phyloP scores from a whole-genome alignment of 371 early-diverging fungal species.

The Lichtheimia hyalospora region DNA sequence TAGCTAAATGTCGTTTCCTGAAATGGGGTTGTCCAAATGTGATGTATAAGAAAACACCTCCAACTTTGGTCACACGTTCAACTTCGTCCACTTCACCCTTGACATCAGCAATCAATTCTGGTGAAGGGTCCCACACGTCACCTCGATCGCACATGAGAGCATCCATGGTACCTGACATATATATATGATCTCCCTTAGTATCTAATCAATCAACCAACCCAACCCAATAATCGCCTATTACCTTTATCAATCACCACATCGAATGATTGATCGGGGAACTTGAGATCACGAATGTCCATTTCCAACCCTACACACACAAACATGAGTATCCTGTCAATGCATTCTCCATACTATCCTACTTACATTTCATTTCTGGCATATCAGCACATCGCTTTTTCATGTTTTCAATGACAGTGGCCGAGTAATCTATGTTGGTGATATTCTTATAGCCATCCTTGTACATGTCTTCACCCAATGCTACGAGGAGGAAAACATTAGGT shows the following conservation, averaged over 20 bases:
- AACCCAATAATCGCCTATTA: conserved; percentile 6
- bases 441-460: conserved; percentile 76
- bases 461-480: conserved; percentile 80
- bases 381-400: conserved; percentile 69
- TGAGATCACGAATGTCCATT: conserved; percentile 78
- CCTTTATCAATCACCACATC: conserved; percentile 89
- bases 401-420: conserved; percentile 72
- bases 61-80: conserved; percentile 67
- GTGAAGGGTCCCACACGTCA: conserved; percentile 87
- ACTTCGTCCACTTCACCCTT: conserved; percentile 79
- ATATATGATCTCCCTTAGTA: not conserved
- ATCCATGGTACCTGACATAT: conserved; percentile 62
- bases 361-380: conserved; percentile 64
- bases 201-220: not conserved
- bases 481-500: not conserved
- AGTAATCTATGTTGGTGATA: conserved; percentile 83
- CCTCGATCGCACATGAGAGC: conserved; percentile 84
- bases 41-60: conserved; percentile 83
- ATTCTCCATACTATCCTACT: conserved; percentile 3
- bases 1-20: conserved; percentile 69
- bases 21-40: conserved; percentile 94
- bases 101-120: conserved; percentile 63
- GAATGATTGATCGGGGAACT: conserved; percentile 58
- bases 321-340: not conserved
- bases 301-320: conserved; percentile 57